Evolutionary conservation across 441 rosid species (phyloP).

Genomic region (Erysimum cheiri): DNA sequence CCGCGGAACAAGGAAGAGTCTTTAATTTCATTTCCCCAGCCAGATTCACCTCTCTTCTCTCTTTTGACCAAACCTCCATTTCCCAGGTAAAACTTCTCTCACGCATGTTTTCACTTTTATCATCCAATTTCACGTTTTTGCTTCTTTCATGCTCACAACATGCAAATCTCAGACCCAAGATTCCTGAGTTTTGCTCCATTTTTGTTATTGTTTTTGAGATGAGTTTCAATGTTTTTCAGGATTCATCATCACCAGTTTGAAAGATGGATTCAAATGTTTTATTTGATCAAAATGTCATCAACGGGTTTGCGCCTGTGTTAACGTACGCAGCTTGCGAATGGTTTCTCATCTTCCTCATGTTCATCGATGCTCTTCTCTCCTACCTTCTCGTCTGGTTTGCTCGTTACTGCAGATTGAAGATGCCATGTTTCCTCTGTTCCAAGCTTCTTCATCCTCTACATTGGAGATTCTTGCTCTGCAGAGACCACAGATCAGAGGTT

Average conservation of each 20-base stretch:
- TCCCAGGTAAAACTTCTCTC: slow-evolving; percentile 21
- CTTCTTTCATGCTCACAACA: slow-evolving; percentile 9
- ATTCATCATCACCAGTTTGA: slow-evolving; percentile 27
- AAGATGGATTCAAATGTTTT: slow-evolving; percentile 38
- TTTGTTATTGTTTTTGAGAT: slow-evolving; percentile 24
- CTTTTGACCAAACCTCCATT: slow-evolving; percentile 37
- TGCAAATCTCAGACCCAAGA: slow-evolving; percentile 37
- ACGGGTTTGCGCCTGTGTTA: slow-evolving; percentile 48
- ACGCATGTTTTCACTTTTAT: slow-evolving; percentile 9
- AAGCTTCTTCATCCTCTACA: slow-evolving; percentile 70
- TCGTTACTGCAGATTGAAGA: slow-evolving; percentile 56
- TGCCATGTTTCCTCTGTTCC: slow-evolving; percentile 82
- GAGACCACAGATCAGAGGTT: slow-evolving; percentile 66
- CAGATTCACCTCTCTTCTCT: slow-evolving; percentile 19
- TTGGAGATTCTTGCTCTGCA: slow-evolving; percentile 59
- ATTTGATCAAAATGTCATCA: slow-evolving; percentile 28
- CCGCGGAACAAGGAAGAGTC: slow-evolving; percentile 31
- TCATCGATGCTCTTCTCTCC: slow-evolving; percentile 64
- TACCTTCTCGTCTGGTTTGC: slow-evolving; percentile 69
- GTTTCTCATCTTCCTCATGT: slow-evolving; percentile 65
- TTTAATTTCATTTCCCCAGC: slow-evolving; percentile 28
- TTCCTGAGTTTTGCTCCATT: slow-evolving; percentile 15
- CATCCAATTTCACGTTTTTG: slow-evolving; percentile 9
- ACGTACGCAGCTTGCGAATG: slow-evolving; percentile 74
- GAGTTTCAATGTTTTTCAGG: slow-evolving; percentile 41